These are phyloP conservation scores for Leccinum longicurvipes DNA, from an alignment of 768 basidiomycete species.

Conservation along the genomic window DNA sequence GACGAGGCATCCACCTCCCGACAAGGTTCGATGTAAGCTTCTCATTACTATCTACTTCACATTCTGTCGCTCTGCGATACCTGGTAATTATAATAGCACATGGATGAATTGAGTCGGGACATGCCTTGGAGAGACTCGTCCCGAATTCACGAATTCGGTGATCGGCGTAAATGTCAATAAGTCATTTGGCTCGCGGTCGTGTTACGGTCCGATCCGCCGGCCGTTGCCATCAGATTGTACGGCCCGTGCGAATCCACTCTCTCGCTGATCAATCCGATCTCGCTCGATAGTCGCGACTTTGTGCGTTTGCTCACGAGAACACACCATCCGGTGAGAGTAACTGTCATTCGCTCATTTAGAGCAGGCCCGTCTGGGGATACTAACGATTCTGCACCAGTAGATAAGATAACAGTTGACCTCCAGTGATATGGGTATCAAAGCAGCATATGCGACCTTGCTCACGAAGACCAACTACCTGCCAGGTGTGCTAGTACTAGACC, in stretches of 20 bases:
- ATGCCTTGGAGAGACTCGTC: too few relatives aligned
- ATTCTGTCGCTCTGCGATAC: constrained; percentile 1
- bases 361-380: neutral
- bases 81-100: neutral
- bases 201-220: too few relatives aligned
- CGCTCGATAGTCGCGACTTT: neutral
- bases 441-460: constrained; percentile 75
- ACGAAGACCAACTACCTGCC: constrained; percentile 61
- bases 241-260: too few relatives aligned
- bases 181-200: too few relatives aligned
- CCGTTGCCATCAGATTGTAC: too few relatives aligned
- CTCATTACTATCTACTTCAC: neutral
- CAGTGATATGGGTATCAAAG: constrained; percentile 35
- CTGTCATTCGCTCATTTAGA: neutral
- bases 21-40: constrained; percentile 6
- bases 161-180: too few relatives aligned
- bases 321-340: neutral
- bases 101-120: neutral
- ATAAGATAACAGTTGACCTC: neutral
- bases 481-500: constrained; percentile 54
- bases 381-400: neutral
- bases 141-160: too few relatives aligned
- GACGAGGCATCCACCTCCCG: constrained; percentile 12
- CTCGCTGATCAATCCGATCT: neutral
- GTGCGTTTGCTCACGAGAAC: neutral